A percentile compares a stretch with the other conserved stretches of the same genome.
Conservation (phyloP, 768 basidiomycete species). For the Phaffia tasmanica region DNA sequence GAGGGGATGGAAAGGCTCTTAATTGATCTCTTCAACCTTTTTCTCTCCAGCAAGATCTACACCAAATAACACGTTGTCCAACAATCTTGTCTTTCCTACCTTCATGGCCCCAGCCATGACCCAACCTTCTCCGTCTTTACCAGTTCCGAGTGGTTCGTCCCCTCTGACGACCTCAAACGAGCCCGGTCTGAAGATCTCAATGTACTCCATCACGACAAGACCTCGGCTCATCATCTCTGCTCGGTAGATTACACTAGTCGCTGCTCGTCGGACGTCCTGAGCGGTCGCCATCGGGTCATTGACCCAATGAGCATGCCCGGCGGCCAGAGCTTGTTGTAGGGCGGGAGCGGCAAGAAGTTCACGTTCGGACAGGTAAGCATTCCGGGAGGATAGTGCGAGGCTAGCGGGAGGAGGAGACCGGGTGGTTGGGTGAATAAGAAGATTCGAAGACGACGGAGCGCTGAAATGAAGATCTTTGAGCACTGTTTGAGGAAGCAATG, state of each 20-base stretch:
- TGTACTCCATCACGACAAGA: slow-evolving; percentile 59
- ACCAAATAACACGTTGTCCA: slow-evolving; percentile 78
- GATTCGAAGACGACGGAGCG: slow-evolving; percentile 56
- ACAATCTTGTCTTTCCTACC: slow-evolving; percentile 75
- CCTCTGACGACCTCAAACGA: slow-evolving; percentile 56
- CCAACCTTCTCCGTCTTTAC: slow-evolving; percentile 41
- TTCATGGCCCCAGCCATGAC: slow-evolving; percentile 78
- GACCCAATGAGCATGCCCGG: slow-evolving; percentile 50
- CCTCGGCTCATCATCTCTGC: slow-evolving; percentile 40
- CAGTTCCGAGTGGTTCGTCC: slow-evolving; percentile 32
- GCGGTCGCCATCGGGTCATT: slow-evolving; percentile 28
- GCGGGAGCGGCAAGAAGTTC: slow-evolving; percentile 59
- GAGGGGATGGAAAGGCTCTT: background rate
- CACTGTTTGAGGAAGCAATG: slow-evolving; percentile 38
- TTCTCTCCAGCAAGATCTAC: slow-evolving; percentile 31
- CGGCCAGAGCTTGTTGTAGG: slow-evolving; percentile 57
- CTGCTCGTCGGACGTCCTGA: slow-evolving; percentile 28
- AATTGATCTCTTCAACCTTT: background rate
- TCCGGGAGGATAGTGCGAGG: slow-evolving; percentile 83
- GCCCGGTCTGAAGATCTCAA: slow-evolving; percentile 73
- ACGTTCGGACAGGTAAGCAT: slow-evolving; percentile 58
- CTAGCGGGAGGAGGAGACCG: slow-evolving; percentile 50
- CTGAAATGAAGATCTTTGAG: slow-evolving; percentile 67
- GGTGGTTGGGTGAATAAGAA: slow-evolving; percentile 80
- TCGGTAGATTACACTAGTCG: slow-evolving; percentile 32